Evolutionary conservation across 495 filamentous ascomycete genomes (phyloP), one percentile per base, ranked within the genome.

Genomic region (Cudoniella acicularis): DNA sequence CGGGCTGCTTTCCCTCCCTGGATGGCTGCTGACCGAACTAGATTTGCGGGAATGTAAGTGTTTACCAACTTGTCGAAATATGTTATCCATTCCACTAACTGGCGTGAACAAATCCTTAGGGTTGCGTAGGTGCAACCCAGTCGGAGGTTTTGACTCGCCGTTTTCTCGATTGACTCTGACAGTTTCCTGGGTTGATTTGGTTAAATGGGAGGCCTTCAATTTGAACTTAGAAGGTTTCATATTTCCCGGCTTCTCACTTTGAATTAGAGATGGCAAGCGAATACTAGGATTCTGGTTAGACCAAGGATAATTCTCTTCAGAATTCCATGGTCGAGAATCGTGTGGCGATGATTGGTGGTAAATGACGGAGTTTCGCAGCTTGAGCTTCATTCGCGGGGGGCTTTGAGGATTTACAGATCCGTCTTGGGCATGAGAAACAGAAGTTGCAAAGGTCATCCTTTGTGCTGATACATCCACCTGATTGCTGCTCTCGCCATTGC

Each of bases 1-100:
- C 18, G 42, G 41, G 22, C n/a, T 52, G 25, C 36, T 50, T 50
- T 50, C 48, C 23, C 21, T 25, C 4, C 8, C 48, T 10, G 8
- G 48, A 9, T 23, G 48, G 23, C 48, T 56, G 23, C 61, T 63
- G n/a, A 21, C 56, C 54, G 46, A 20, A 57, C 50, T 64, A 3
- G 70, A 54, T 73, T 72, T 64, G 68, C 68, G 23, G 66, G 74
- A 53, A 67, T 75, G 45, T 56, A 71, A 25, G 67, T 69, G 65
- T 30, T 42, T 61, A 26, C 58, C 49, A 26, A 67, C 64, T 53
- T 64, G 60, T 36, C 49, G 58, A 25, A 69, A 67, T n/a, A 69
- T 55, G 30, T 56, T 56, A 16, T 62, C 58, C 23, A 67, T 41
- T 16, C 61, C 54, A 42, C 58, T 52, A 45, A 36, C 27, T 10